Evolutionary conservation across 805 yeast genomes (phyloP).

Genomic region (Saccharomycopsis schoenii): DNA sequence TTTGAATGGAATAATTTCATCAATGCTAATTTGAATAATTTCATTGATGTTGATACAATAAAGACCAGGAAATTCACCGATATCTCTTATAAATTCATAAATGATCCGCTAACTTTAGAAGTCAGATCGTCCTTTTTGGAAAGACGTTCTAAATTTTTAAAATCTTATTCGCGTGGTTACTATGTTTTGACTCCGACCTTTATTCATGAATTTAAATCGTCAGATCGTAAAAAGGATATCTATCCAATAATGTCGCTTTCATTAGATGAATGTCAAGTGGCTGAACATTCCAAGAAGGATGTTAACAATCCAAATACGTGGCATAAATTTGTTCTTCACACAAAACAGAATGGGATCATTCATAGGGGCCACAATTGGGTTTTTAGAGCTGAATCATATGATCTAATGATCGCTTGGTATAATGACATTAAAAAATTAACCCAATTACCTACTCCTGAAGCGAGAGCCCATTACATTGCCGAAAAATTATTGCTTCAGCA

Average conservation of each 20-base stretch:
- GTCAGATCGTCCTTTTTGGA: constrained; percentile 76
- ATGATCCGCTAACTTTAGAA: constrained; percentile 56
- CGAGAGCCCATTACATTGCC: constrained; percentile 40
- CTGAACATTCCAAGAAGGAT: constrained; percentile 73
- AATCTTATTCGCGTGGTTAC: constrained; percentile 85
- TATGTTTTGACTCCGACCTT: constrained; percentile 84
- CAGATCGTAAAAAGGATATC: constrained; percentile 74
- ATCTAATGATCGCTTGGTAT: constrained; percentile 76
- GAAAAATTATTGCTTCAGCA: constrained; percentile 21
- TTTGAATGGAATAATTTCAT: constrained; percentile 88
- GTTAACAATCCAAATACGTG: constrained; percentile 41
- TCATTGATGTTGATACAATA: constrained; percentile 45
- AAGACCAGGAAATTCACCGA: constrained; percentile 55
- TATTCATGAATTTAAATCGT: constrained; percentile 80
- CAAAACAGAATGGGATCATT: constrained; percentile 65
- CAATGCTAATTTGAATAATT: constrained; percentile 51
- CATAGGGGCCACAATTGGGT: constrained; percentile 88
- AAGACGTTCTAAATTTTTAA: constrained; percentile 81
- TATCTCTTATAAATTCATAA: constrained; percentile 55
- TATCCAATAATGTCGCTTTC: constrained; percentile 76
- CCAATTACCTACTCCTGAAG: constrained; percentile 46
- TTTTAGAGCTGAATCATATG: constrained; percentile 81
- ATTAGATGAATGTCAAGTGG: constrained; percentile 67
- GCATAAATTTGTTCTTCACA: constrained; percentile 70
- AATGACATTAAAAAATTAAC: constrained; percentile 65